Evolutionary conservation across 2,329 filamentous ascomycete species (phyloP).

Genomic region (Akanthomyces dipterigenus): DNA sequence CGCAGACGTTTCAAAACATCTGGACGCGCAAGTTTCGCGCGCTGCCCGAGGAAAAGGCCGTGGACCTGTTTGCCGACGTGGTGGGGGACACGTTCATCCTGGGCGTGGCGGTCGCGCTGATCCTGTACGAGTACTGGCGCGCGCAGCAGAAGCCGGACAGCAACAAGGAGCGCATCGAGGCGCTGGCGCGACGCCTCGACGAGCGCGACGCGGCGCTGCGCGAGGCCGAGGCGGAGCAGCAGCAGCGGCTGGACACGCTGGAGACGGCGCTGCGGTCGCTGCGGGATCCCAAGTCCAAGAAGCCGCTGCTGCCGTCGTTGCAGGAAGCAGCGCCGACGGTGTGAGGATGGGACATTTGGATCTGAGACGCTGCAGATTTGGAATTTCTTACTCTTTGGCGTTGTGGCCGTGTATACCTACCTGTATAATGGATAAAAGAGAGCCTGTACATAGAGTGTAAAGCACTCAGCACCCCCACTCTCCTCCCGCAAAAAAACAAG

Average conservation of each 20-base stretch:
- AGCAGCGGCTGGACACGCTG: slow-evolving; percentile 42
- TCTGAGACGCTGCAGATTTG: background rate
- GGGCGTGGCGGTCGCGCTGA: slow-evolving; percentile 47
- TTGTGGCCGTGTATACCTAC: background rate
- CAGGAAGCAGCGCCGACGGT: slow-evolving; percentile 19
- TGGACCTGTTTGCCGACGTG: slow-evolving; percentile 61
- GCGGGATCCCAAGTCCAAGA: slow-evolving; percentile 51
- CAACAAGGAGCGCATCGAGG: slow-evolving; percentile 47
- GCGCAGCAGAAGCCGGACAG: slow-evolving; percentile 53
- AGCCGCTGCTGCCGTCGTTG: slow-evolving; percentile 40
- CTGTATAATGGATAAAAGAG: background rate
- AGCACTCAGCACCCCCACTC: background rate
- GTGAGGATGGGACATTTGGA: background rate
- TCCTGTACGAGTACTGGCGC: slow-evolving; percentile 57
- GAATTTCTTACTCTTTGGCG: background rate
- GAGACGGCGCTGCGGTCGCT: slow-evolving; percentile 46
- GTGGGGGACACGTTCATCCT: slow-evolving; percentile 58
- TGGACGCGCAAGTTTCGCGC: slow-evolving; percentile 58
- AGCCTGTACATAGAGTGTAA: background rate
- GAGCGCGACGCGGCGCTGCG: slow-evolving; percentile 44
- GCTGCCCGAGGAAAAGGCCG: slow-evolving; percentile 58
- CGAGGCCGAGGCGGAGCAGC: slow-evolving; percentile 36
- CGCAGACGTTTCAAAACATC: slow-evolving; percentile 38
- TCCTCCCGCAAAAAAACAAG: background rate
- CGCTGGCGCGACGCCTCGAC: slow-evolving; percentile 41